Evolutionary conservation across 768 basidiomycete genomes (phyloP), one percentile per base, ranked within the genome.

Genomic region (Rubroboletus satanas): DNA sequence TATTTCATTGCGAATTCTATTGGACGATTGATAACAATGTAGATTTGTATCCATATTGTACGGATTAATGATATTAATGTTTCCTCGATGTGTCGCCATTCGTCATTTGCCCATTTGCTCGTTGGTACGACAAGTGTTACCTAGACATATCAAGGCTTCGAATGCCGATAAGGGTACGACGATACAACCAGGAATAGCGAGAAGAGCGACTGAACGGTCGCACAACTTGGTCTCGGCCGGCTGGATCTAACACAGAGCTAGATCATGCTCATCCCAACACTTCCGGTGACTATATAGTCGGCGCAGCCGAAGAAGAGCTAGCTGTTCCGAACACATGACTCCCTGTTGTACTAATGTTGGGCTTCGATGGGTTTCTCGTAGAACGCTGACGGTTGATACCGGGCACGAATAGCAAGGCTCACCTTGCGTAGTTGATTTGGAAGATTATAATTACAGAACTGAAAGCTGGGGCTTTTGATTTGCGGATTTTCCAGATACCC

Each of bases 31-130:
- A 23, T 38, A n/a, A 11, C 35, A 39, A 26, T 49, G 36, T 59
- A 51, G 53, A 47, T 51, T 51, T 57, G 52, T 60, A 60, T 49
- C n/a, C 29, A 39, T 37, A 54, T 32, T 56, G 41, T 51, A 51
- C n/a, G n/a, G 21, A 11, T 28, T 37, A 23, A 11, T 45, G 10
- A 41, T n/a, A n/a, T n/a, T n/a, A n/a, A n/a, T 6, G 39, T 47
- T 39, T 38, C 28, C 36, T 17, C 9, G 21, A 38, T 18, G 18
- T 36, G 15, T 18, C 2, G 29, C 10, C 15, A 31, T 7, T 35
- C n/a, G 29, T 39, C 29, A 21, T 15, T 17, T 32, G 21, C 0
- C 7, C 23, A 44, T 4, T 5, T 5, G 15, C 11, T 29, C 12
- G 12, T 7, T 31, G n/a, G 12, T 14, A 8, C 18, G 7, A n/a